These are phyloP conservation scores for Stevia rebaudiana DNA, from an alignment of 140 eudicot genomes.

Conservation along the genomic window DNA sequence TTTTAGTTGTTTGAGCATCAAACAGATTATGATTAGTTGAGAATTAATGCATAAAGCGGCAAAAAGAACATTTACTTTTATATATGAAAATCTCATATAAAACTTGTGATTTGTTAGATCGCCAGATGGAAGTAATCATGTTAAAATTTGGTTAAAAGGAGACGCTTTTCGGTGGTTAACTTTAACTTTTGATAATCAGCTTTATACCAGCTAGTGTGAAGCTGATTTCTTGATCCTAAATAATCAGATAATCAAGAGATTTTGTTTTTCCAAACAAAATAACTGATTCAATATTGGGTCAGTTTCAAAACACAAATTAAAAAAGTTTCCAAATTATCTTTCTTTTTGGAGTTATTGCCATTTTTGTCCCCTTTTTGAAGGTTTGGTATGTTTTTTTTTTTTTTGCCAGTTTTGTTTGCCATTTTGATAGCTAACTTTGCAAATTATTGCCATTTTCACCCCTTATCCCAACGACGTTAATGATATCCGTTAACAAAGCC, in stretches of 20 bases:
- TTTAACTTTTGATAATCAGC: background rate
- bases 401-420: too few relatives aligned
- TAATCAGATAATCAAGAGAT: background rate
- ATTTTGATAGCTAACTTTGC: too few relatives aligned
- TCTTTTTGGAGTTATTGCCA: too few relatives aligned
- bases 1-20: background rate
- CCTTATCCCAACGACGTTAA: too few relatives aligned
- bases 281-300: background rate
- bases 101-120: slow-evolving; percentile 4
- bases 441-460: too few relatives aligned
- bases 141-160: background rate
- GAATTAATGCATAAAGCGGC: background rate
- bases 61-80: background rate
- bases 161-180: background rate
- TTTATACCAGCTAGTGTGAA: background rate
- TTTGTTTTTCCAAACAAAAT: background rate
- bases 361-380: too few relatives aligned
- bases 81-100: background rate
- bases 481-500: too few relatives aligned
- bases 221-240: background rate
- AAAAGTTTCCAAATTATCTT: background rate
- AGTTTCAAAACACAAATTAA: background rate
- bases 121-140: background rate
- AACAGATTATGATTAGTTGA: background rate
- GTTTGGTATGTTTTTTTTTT: too few relatives aligned